These are phyloP conservation scores for Euphrasia arctica DNA, from an alignment of 305 asterid species.

Conservation along the genomic window DNA sequence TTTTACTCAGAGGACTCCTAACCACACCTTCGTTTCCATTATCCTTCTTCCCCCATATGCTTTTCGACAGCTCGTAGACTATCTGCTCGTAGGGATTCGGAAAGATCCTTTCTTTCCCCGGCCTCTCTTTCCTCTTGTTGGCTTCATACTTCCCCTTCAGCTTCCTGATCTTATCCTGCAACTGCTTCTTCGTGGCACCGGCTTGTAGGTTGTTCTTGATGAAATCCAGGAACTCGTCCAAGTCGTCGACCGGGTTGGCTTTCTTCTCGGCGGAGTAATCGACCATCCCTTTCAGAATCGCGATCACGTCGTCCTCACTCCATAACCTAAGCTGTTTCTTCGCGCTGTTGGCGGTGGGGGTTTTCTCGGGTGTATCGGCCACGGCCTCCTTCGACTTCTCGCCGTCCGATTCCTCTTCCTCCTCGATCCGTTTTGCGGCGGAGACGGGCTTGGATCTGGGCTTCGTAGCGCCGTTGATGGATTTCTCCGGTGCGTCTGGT, in stretches of 20 bases:
- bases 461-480: slow-evolving; percentile 27
- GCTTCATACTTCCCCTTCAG: slow-evolving; percentile 45
- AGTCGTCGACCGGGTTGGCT: slow-evolving; percentile 39
- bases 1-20: slow-evolving; percentile 30
- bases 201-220: slow-evolving; percentile 46
- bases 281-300: slow-evolving; percentile 46
- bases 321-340: slow-evolving; percentile 44
- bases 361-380: slow-evolving; percentile 27
- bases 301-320: slow-evolving; percentile 64
- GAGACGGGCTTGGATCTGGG: slow-evolving; percentile 35
- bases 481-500: slow-evolving; percentile 28
- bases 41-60: slow-evolving; percentile 47
- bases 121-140: slow-evolving; percentile 38
- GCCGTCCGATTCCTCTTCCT: slow-evolving; percentile 27
- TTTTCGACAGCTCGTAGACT: slow-evolving; percentile 45
- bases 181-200: slow-evolving; percentile 39
- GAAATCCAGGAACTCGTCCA: slow-evolving; percentile 40
- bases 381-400: slow-evolving; percentile 46
- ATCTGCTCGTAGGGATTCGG: slow-evolving; percentile 50
- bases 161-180: slow-evolving; percentile 60
- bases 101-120: slow-evolving; percentile 34
- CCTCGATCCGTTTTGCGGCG: slow-evolving; percentile 37
- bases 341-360: slow-evolving; percentile 22
- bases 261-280: slow-evolving; percentile 41
- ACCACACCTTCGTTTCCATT: slow-evolving; percentile 25